Conservation (phyloP, 495 filamentous ascomycete genomes). For the Daldinia childiae region DNA sequence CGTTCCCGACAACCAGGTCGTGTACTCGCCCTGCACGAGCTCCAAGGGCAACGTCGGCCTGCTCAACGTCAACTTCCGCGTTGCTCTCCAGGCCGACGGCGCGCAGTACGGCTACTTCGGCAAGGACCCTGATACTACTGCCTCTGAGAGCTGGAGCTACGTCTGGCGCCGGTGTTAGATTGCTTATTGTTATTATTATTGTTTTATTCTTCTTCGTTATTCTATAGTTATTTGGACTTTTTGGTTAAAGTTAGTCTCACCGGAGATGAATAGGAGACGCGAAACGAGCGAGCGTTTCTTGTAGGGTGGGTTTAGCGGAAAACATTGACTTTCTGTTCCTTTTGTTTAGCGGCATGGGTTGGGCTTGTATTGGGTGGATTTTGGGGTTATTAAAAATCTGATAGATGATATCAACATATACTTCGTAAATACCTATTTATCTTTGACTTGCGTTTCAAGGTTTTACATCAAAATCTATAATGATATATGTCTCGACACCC, state of each 20-base stretch:
- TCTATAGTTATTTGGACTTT: not conserved
- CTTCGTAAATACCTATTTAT: not conserved
- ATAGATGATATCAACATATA: conserved; percentile 25
- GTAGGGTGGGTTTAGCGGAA: conserved; percentile 8
- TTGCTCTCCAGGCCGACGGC: conserved; percentile 47
- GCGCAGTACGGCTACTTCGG: conserved; percentile 51
- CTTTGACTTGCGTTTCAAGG: not conserved
- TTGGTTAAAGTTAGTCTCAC: not conserved
- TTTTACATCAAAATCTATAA: not conserved
- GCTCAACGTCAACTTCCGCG: conserved; percentile 59
- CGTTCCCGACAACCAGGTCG: conserved; percentile 34
- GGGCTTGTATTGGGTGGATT: conserved; percentile 1
- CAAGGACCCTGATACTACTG: conserved; percentile 41
- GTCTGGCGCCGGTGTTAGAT: conserved; percentile 55
- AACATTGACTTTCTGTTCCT: not conserved
- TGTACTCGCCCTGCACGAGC: conserved; percentile 54
- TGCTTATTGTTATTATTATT: not conserved
- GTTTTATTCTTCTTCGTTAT: not conserved
- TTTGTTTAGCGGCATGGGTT: conserved; percentile 19
- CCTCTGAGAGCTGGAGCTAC: conserved; percentile 53
- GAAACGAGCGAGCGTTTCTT: conserved; percentile 5
- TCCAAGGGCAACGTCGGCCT: conserved; percentile 50
- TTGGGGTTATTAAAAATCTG: conserved; percentile 17
- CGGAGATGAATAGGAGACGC: not conserved
- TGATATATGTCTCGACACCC: not conserved